Evolutionary conservation across 495 filamentous ascomycete species (phyloP).

Genomic region (Lepraria neglecta): DNA sequence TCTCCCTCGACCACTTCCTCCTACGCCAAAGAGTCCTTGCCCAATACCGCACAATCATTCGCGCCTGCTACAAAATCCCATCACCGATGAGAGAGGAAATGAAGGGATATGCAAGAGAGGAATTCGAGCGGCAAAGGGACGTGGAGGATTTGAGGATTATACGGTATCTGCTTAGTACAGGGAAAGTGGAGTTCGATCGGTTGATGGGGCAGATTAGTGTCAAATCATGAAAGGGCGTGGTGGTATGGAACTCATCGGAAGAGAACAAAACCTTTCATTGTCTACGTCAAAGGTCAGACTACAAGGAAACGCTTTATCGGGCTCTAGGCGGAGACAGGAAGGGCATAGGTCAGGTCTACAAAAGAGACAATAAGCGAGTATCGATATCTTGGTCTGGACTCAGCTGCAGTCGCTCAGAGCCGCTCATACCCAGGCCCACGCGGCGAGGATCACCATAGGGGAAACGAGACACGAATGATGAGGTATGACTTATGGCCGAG

Average conservation of each 20-base stretch:
- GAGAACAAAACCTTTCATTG: too few species aligned
- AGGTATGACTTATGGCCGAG: not conserved
- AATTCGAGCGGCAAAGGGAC: constrained; percentile 66
- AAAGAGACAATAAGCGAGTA: too few species aligned
- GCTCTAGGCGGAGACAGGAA: too few species aligned
- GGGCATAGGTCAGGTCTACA: too few species aligned
- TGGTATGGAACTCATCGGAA: not conserved
- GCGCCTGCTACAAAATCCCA: constrained; percentile 33
- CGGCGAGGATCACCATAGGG: not conserved
- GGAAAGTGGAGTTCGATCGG: constrained; percentile 55
- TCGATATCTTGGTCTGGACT: too few species aligned
- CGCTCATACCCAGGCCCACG: not conserved
- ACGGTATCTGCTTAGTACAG: constrained; percentile 53
- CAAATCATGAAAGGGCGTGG: constrained; percentile 23
- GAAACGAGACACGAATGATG: not conserved
- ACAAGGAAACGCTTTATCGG: too few species aligned
- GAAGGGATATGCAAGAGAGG: constrained; percentile 60
- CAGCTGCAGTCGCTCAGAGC: not conserved
- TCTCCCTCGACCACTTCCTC: constrained; percentile 29
- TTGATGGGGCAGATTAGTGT: constrained; percentile 53
- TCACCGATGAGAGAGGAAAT: constrained; percentile 57
- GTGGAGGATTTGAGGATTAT: constrained; percentile 64
- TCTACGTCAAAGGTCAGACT: too few species aligned
- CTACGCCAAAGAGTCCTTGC: constrained; percentile 25
- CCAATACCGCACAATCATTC: constrained; percentile 28